Conservation (phyloP, 495 filamentous ascomycete species). For the Barbatosphaeria neglecta region DNA sequence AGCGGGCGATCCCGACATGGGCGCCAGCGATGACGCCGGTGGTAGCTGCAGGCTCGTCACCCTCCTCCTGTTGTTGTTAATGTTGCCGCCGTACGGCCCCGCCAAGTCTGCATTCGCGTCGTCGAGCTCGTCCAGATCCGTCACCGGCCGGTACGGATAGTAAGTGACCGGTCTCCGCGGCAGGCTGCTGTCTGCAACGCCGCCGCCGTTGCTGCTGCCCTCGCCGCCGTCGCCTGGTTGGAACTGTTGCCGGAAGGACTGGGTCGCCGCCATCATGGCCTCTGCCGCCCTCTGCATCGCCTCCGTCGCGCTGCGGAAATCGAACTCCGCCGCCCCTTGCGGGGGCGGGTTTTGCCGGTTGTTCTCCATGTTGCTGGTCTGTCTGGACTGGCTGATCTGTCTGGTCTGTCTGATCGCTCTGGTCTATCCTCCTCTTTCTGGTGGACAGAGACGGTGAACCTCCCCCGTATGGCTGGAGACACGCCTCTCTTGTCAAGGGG, state of each 20-base stretch:
- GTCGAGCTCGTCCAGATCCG: neutral
- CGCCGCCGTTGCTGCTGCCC: too few relatives aligned
- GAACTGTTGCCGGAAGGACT: conserved; percentile 9
- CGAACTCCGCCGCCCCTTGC: neutral
- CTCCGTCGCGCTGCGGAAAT: conserved; percentile 1
- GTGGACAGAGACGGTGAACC: too few relatives aligned
- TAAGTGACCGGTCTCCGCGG: neutral
- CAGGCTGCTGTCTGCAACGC: too few relatives aligned
- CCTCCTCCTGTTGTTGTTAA: neutral
- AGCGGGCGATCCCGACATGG: too few relatives aligned
- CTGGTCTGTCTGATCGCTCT: neutral
- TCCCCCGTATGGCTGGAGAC: too few relatives aligned
- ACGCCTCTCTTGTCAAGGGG: neutral
- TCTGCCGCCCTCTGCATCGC: conserved; percentile 10
- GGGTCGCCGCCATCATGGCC: conserved; percentile 9
- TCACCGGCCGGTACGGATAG: neutral
- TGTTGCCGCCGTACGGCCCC: too few relatives aligned
- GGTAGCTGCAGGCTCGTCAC: neutral
- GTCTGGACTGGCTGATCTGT: too few relatives aligned
- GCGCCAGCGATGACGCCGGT: neutral
- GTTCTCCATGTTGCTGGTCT: neutral
- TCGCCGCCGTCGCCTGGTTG: neutral
- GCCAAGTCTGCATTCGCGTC: too few relatives aligned
- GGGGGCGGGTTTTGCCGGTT: neutral
- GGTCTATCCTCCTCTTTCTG: conserved; percentile 1